These are phyloP conservation scores for Saccharomyces mikatae DNA, from an alignment of 805 yeast species.

Conservation along the genomic window DNA sequence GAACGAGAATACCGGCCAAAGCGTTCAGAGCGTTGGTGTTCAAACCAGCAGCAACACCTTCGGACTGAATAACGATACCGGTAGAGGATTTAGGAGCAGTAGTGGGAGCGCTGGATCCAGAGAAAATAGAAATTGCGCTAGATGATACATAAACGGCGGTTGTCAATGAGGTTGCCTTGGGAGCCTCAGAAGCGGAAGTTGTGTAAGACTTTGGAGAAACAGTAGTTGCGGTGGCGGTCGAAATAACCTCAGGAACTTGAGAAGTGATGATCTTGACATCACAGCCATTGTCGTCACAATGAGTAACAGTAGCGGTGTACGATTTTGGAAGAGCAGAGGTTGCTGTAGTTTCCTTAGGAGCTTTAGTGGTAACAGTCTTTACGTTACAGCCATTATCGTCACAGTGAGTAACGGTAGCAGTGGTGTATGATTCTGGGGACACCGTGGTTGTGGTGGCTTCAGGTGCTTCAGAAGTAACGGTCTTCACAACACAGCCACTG, in stretches of 20 bases:
- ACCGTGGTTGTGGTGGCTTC: not conserved
- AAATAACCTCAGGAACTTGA: no score
- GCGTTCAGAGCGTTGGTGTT: not conserved
- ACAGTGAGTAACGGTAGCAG: not conserved
- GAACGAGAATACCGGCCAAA: slow-evolving; percentile 1
- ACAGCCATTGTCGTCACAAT: no score
- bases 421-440: not conserved
- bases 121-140: not conserved
- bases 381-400: not conserved
- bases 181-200: not conserved
- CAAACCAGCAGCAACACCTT: not conserved
- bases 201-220: not conserved
- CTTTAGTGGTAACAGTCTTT: not conserved
- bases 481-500: not conserved
- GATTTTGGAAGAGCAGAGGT: not conserved
- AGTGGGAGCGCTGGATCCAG: not conserved
- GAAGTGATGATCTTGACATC: no score
- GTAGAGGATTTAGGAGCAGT: not conserved
- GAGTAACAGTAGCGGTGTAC: no score
- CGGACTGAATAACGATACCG: not conserved
- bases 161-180: not conserved
- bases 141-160: not conserved
- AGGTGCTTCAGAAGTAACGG: no score
- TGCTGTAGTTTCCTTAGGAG: not conserved
- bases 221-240: no score